These are phyloP conservation scores for Myxozyma neotropica DNA, from an alignment of 805 yeast genomes.

Conservation along the genomic window DNA sequence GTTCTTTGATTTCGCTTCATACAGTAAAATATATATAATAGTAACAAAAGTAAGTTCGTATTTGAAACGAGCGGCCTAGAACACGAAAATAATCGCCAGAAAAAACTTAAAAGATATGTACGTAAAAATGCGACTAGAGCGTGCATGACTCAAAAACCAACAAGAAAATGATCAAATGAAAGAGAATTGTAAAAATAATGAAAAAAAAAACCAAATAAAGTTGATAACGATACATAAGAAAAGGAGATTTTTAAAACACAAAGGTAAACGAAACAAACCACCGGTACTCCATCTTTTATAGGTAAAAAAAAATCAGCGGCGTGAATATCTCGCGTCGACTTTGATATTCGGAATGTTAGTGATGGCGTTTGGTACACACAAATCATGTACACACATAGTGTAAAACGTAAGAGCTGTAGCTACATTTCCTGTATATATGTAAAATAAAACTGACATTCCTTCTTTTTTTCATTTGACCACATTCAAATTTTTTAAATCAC, in stretches of 20 bases:
- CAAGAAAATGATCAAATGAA: background rate
- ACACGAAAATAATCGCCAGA: background rate
- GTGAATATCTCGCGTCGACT: too few relatives aligned
- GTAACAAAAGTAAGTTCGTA: background rate
- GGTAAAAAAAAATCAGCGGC: background rate
- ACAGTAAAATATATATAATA: background rate
- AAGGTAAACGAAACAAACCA: background rate
- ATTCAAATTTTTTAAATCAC: too few relatives aligned
- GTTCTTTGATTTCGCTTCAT: too few relatives aligned
- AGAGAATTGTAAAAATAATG: background rate
- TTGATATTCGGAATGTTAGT: too few relatives aligned
- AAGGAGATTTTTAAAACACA: too few relatives aligned
- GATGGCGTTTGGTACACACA: too few relatives aligned
- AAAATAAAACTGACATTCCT: too few relatives aligned
- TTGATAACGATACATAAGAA: too few relatives aligned
- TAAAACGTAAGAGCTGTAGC: too few relatives aligned
- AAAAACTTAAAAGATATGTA: background rate
- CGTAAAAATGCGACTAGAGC: background rate
- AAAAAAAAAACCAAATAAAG: background rate
- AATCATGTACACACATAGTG: too few relatives aligned
- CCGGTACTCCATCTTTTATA: constrained; percentile 12
- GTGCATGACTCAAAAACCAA: background rate
- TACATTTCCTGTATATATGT: too few relatives aligned
- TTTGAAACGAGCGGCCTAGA: background rate
- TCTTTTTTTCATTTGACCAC: background rate